Conservation (phyloP, 176 grass and related monocot species). For the Raddia distichophylla region DNA sequence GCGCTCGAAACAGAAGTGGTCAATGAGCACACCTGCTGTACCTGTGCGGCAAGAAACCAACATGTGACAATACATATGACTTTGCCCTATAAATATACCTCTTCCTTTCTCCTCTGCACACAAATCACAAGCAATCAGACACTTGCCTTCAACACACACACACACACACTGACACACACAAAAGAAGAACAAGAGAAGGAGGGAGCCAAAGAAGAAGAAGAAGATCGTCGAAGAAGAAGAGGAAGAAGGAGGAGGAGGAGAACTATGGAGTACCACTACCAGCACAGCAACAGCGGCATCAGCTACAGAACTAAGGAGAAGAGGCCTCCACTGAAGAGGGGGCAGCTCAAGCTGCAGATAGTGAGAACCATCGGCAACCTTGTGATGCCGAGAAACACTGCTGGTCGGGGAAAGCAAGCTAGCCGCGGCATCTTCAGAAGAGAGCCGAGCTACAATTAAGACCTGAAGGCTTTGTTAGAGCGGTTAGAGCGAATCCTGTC, state of each 20-base stretch:
- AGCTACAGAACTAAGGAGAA: constrained; percentile 37
- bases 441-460: constrained; percentile 29
- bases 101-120: neutral
- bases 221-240: too few species aligned
- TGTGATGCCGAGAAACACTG: constrained; percentile 30
- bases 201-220: neutral
- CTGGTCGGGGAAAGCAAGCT: neutral
- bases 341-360: constrained; percentile 47
- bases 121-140: neutral
- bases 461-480: too few species aligned
- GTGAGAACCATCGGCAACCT: constrained; percentile 40
- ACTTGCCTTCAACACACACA: neutral
- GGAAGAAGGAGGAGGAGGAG: neutral
- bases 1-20: constrained; percentile 7
- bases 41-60: neutral
- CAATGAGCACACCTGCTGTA: constrained; percentile 18
- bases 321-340: constrained; percentile 51
- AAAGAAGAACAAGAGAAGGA: neutral
- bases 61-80: neutral
- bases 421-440: constrained; percentile 23
- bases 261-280: constrained; percentile 40
- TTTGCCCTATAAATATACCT: constrained; percentile 30
- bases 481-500: too few species aligned
- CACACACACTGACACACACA: neutral
- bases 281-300: constrained; percentile 16